Percentiles rank a stretch among this genome's conserved stretches.
Evolutionary conservation across 2,329 filamentous ascomycete species (phyloP).

Genomic region (Capronia americana): DNA sequence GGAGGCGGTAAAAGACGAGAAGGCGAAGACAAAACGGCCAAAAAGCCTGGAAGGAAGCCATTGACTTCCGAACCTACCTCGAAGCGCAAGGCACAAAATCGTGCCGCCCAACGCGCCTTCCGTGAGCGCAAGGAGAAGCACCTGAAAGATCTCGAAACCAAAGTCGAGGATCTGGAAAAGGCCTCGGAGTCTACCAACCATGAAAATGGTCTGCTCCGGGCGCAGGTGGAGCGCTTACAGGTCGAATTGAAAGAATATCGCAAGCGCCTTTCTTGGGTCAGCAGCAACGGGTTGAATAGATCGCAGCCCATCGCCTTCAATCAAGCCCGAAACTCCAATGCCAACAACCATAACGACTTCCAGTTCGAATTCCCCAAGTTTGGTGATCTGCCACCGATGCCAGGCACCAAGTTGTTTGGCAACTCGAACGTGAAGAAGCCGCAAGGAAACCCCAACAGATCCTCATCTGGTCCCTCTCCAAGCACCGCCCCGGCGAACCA

Average conservation of each 20-base stretch:
- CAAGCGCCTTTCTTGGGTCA: conserved; percentile 75
- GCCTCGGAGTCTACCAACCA: conserved; percentile 80
- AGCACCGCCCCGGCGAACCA: conserved; percentile 18
- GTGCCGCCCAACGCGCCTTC: conserved; percentile 90
- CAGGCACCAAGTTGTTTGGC: conserved; percentile 29
- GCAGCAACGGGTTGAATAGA: conserved; percentile 53
- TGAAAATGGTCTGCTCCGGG: conserved; percentile 82
- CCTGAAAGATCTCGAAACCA: conserved; percentile 58
- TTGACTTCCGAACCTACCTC: conserved; percentile 94
- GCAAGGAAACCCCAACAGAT: conserved; percentile 17
- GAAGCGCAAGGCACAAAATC: conserved; percentile 84
- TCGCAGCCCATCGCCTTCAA: conserved; percentile 51
- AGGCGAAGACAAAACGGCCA: conserved; percentile 81
- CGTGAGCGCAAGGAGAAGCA: conserved; percentile 92
- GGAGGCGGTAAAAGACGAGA: conserved; percentile 78
- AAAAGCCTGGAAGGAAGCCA: conserved; percentile 96
- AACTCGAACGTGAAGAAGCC: conserved; percentile 19
- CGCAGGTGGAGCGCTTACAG: conserved; percentile 87
- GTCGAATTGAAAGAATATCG: conserved; percentile 87
- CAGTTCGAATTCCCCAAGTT: conserved; percentile 97
- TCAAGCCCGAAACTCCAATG: conserved; percentile 55
- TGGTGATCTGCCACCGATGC: conserved; percentile 66
- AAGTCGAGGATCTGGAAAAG: conserved; percentile 73
- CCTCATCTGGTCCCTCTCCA: conserved; percentile 21
- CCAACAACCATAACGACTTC: conserved; percentile 76